Conservation (phyloP, 805 yeast species). For the Ogataea nitratoaversa region DNA sequence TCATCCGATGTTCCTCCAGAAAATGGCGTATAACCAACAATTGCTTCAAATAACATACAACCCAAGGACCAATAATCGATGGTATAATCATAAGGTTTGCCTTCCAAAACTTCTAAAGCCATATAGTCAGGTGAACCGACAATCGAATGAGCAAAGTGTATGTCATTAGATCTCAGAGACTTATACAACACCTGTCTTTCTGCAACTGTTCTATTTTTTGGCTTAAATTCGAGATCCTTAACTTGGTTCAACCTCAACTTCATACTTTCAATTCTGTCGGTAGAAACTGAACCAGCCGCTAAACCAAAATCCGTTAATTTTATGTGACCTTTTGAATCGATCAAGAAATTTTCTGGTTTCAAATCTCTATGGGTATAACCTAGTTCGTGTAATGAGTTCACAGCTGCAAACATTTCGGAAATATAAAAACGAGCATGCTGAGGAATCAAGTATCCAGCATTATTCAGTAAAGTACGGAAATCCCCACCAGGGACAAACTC, state of each 20-base stretch:
- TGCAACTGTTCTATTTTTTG: constrained; percentile 65
- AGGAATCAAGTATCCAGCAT: constrained; percentile 88
- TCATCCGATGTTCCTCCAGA: constrained; percentile 92
- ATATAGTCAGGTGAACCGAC: constrained; percentile 99
- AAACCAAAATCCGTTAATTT: constrained; percentile 94
- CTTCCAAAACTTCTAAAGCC: constrained; percentile 97
- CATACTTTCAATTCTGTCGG: constrained; percentile 92
- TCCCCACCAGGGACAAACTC: constrained; percentile 99
- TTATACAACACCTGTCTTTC: constrained; percentile 88
- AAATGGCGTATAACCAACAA: constrained; percentile 96
- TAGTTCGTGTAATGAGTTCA: constrained; percentile 86
- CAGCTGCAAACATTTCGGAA: constrained; percentile 94
- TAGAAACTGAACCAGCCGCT: constrained; percentile 94
- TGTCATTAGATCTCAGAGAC: constrained; percentile 69
- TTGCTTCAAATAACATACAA: constrained; percentile 92
- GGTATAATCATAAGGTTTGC: constrained; percentile 88
- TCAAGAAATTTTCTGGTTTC: constrained; percentile 90
- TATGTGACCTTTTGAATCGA: constrained; percentile 87
- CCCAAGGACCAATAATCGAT: constrained; percentile 99
- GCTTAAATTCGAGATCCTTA: constrained; percentile 68
- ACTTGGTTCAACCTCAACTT: constrained; percentile 59
- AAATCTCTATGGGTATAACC: constrained; percentile 97
- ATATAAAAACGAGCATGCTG: constrained; percentile 94
- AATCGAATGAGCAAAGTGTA: constrained; percentile 87
- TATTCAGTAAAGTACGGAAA: constrained; percentile 87